Evolutionary conservation across 257 asterid genomes (phyloP).

Genomic region (Petunia secreta): DNA sequence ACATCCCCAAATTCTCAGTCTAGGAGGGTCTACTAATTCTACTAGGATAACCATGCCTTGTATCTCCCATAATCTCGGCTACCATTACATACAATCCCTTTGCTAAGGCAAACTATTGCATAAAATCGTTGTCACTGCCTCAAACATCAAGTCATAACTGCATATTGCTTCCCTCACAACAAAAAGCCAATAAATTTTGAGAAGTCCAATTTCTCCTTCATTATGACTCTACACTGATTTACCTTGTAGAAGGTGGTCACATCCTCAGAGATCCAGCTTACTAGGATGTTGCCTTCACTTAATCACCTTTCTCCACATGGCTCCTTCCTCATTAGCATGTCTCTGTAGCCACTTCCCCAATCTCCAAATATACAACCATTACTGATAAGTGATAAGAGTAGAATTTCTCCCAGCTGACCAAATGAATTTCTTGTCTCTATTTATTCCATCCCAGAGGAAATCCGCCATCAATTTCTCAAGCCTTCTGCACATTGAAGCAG

Average conservation of each 20-base stretch:
- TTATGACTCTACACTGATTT: background rate
- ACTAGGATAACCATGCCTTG: background rate
- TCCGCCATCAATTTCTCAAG: constrained; percentile 14
- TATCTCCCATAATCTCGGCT: background rate
- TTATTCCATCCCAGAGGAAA: background rate
- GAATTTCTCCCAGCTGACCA: background rate
- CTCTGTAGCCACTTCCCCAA: background rate
- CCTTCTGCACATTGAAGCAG: background rate
- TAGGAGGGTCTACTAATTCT: background rate
- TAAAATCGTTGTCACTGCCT: background rate
- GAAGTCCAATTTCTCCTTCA: background rate
- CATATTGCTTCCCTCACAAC: background rate
- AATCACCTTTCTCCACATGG: constrained; percentile 8
- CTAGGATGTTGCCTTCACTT: constrained; percentile 10
- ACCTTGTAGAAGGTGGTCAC: background rate
- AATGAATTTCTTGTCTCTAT: constrained; percentile 11
- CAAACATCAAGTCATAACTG: background rate
- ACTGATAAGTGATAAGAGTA: background rate
- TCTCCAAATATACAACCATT: background rate
- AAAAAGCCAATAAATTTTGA: background rate
- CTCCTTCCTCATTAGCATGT: constrained; percentile 15
- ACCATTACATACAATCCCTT: background rate
- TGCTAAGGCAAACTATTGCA: background rate
- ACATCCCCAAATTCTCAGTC: constrained; percentile 1
- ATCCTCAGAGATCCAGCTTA: background rate